phyloP scores from a whole-genome alignment of 164 flowering plant genomes.

The Aristolochia contorta region DNA sequence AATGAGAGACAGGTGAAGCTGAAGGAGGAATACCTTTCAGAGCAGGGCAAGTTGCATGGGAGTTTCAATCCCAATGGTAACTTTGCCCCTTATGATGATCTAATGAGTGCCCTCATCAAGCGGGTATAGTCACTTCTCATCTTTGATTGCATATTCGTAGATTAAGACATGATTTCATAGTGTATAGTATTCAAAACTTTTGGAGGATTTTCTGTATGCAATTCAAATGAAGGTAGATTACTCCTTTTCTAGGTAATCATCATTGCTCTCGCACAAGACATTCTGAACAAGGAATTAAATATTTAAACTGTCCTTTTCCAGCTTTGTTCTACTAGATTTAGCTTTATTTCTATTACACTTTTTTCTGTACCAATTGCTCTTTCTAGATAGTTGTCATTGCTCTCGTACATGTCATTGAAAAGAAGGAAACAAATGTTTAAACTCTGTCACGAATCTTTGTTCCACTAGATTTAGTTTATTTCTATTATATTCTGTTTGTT shows the following conservation, averaged over 20 bases:
- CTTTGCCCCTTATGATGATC: constrained; percentile 47
- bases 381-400: background rate
- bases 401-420: background rate
- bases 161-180: background rate
- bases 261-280: background rate
- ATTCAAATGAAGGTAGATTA: background rate
- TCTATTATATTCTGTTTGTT: too few species aligned
- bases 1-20: constrained; percentile 18
- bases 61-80: constrained; percentile 17
- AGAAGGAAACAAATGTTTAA: too few species aligned
- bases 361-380: too few species aligned
- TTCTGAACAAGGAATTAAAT: too few species aligned
- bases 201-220: too few species aligned
- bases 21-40: constrained; percentile 25
- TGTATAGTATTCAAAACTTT: too few species aligned
- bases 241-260: background rate
- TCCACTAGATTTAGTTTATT: too few species aligned
- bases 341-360: too few species aligned
- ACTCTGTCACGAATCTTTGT: too few species aligned
- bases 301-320: too few species aligned
- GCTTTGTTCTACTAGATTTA: too few species aligned
- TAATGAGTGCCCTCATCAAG: constrained; percentile 37
- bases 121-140: constrained; percentile 2
- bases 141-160: background rate
- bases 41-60: constrained; percentile 26